These are phyloP conservation scores for Uronychia binucleata DNA, from an alignment of 73 alveolate species.

Conservation along the genomic window DNA sequence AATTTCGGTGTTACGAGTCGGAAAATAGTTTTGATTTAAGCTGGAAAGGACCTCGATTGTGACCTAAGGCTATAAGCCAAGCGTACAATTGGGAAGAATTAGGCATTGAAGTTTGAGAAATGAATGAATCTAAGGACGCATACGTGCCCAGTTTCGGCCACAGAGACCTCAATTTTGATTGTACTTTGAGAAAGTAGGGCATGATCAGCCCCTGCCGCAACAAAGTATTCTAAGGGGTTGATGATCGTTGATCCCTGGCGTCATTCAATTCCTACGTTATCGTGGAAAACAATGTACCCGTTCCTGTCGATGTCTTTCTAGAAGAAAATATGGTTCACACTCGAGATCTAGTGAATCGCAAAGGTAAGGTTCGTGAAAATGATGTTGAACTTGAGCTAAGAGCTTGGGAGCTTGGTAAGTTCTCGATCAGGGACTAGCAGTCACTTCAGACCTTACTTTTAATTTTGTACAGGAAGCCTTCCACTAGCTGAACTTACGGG, in stretches of 20 bases:
- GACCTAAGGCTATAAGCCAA: background rate
- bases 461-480: background rate
- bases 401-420: background rate
- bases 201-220: background rate
- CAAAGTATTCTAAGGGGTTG: background rate
- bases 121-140: background rate
- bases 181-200: background rate
- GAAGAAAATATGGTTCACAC: background rate
- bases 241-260: background rate
- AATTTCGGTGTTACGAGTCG: background rate
- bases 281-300: background rate
- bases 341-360: background rate
- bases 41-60: background rate
- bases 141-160: background rate
- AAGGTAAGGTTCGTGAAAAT: background rate
- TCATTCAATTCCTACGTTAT: background rate
- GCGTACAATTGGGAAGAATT: background rate
- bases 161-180: background rate
- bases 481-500: too few species aligned
- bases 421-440: background rate
- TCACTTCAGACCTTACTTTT: background rate
- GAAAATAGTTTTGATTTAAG: background rate
- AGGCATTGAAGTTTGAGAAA: background rate
- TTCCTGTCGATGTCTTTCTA: background rate
- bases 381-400: background rate